A percentile compares a stretch with the other conserved stretches of the same genome.
Conservation (phyloP, 2,329 filamentous ascomycete genomes). For the Monosporascus sp. region DNA sequence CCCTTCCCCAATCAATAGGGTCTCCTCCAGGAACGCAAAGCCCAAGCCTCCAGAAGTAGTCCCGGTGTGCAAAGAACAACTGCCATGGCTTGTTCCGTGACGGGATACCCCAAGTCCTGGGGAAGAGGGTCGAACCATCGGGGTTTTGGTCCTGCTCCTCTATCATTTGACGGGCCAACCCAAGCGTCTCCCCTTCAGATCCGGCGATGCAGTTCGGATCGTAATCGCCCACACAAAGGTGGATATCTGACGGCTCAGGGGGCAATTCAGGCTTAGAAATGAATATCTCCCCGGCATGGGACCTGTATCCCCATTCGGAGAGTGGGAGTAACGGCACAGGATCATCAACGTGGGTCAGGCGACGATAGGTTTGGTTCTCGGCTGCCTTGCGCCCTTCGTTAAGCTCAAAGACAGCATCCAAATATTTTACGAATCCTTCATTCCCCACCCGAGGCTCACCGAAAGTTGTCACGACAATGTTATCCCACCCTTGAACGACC, state of each 20-base stretch:
- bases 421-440: conserved; percentile 45
- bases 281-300: conserved; percentile 84
- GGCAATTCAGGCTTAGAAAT: conserved; percentile 69
- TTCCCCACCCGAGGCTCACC: conserved; percentile 75
- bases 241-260: conserved; percentile 63
- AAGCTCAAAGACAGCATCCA: conserved; percentile 49
- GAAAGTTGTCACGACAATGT: conserved; percentile 79
- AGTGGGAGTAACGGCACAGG: conserved; percentile 85
- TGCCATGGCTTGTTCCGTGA: conserved; percentile 76
- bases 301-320: conserved; percentile 78
- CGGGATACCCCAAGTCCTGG: conserved; percentile 53
- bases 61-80: conserved; percentile 85
- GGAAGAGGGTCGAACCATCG: conserved; percentile 18
- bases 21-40: conserved; percentile 81
- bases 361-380: conserved; percentile 52
- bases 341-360: conserved; percentile 81
- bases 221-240: conserved; percentile 63
- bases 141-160: conserved; percentile 10
- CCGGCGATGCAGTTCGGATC: conserved; percentile 70
- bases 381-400: conserved; percentile 22
- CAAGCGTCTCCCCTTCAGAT: conserved; percentile 35
- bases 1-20: conserved; percentile 60
- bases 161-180: conserved; percentile 12
- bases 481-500: conserved; percentile 65
- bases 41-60: conserved; percentile 94